Percentiles rank a stretch among this genome's conserved stretches.
These are phyloP conservation scores for Spathaspora girioi DNA, from an alignment of 805 yeast genomes.

Conservation along the genomic window DNA sequence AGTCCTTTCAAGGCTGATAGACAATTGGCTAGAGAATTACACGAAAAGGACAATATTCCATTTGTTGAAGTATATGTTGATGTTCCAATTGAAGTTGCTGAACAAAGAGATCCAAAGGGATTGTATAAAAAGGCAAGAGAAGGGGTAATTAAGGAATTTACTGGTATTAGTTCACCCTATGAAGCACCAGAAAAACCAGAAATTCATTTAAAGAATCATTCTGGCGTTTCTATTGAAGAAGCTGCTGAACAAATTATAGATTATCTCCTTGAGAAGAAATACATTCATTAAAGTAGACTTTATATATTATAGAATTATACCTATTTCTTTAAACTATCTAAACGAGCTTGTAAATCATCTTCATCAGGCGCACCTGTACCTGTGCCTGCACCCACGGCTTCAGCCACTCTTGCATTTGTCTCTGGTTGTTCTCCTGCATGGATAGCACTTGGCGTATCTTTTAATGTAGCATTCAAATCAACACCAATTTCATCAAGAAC, in stretches of 20 bases:
- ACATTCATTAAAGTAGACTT: constrained; percentile 20
- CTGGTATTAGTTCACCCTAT: constrained; percentile 94
- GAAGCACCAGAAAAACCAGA: constrained; percentile 89
- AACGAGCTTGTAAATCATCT: constrained; percentile 85
- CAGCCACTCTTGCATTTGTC: constrained; percentile 43
- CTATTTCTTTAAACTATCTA: constrained; percentile 71
- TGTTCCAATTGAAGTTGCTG: constrained; percentile 92
- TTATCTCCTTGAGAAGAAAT: constrained; percentile 55
- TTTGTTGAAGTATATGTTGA: constrained; percentile 90
- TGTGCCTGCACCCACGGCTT: constrained; percentile 44
- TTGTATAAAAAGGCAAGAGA: constrained; percentile 95
- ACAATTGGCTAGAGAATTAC: constrained; percentile 80
- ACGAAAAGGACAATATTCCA: constrained; percentile 68
- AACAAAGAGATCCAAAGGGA: constrained; percentile 96
- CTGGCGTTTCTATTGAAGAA: constrained; percentile 67
- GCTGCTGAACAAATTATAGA: constrained; percentile 70
- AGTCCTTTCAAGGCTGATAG: constrained; percentile 88
- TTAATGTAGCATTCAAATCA: constrained; percentile 55
- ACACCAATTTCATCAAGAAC: constrained; percentile 96
- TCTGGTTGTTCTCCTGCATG: constrained; percentile 36
- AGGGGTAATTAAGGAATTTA: constrained; percentile 89
- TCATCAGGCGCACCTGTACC: constrained; percentile 43
- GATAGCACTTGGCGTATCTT: constrained; percentile 41
- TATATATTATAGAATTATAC: constrained; percentile 1
- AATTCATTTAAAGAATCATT: constrained; percentile 71